These are phyloP conservation scores for Yamadazyma atmosphaerica DNA, from an alignment of 1,139 yeast genomes.

Conservation along the genomic window DNA sequence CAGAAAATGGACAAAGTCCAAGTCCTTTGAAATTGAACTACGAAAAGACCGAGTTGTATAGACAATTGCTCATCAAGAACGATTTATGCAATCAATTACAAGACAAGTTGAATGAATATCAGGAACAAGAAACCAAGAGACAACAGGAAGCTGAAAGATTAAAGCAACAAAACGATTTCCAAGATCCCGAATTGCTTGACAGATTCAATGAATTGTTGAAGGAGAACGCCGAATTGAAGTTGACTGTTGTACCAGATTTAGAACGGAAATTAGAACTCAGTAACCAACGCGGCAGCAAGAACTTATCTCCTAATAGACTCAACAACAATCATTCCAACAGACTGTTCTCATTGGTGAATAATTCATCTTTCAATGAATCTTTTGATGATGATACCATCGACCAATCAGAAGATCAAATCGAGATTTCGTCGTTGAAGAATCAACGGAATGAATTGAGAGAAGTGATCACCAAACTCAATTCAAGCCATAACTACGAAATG, in stretches of 20 bases:
- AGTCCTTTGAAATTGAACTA: constrained; percentile 57
- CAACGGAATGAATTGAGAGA: constrained; percentile 65
- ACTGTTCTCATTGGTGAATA: constrained; percentile 22
- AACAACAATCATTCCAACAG: constrained; percentile 10
- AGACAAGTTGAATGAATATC: constrained; percentile 39
- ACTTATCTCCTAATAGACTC: constrained; percentile 4
- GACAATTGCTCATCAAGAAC: constrained; percentile 47
- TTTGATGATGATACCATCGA: constrained; percentile 18
- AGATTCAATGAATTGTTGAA: constrained; percentile 40
- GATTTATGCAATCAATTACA: constrained; percentile 46
- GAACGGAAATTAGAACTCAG: constrained; percentile 26
- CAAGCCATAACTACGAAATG: constrained; percentile 36
- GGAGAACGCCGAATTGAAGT: constrained; percentile 46
- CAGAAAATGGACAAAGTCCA: constrained; percentile 56
- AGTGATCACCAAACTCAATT: constrained; percentile 42
- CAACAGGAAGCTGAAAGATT: constrained; percentile 4
- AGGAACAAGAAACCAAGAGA: constrained; percentile 11
- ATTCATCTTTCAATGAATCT: constrained; percentile 8
- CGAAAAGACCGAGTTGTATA: constrained; percentile 54
- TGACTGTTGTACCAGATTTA: constrained; percentile 42
- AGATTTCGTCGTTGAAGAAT: constrained; percentile 38
- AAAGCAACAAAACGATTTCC: constrained; percentile 1
- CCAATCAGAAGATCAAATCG: constrained; percentile 28
- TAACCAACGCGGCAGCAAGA: neutral
- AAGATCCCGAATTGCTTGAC: constrained; percentile 28